Evolutionary conservation across 495 filamentous ascomycete species (phyloP), one percentile per base, ranked within the genome.

Genomic region (Barbatosphaeria neglecta): DNA sequence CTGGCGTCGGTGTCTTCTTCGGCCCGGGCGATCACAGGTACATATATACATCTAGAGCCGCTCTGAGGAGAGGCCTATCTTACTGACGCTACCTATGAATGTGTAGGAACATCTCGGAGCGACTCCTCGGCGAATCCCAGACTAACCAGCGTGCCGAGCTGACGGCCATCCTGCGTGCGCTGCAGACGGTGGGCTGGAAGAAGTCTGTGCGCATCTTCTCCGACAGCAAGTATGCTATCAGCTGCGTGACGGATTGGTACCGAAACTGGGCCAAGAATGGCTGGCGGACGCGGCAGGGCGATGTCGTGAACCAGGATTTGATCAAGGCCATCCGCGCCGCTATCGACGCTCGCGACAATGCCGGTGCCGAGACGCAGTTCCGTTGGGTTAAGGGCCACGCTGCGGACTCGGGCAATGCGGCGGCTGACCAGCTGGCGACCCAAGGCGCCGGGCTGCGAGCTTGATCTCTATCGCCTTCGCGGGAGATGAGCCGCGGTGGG

Each of bases 61-160:
- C 27, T 6, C 27, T 31, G 13, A 6, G 6, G 27, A 31, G 27
- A 6, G 6, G 13, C 27, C 15, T 23, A 15, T 15, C 1, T 15
- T 22, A n/a, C 31, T 35, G 16, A 35, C 31, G 27, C 3, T 13
- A 35, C 4, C 49, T 47, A 27, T 58, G 24, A 60, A 44, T 37
- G 27, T 42, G 35, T 38, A 60, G 56, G 58, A 98, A 96, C 61
- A 73, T 95, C 44, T 89, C 86, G 17, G 90, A 95, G 57, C 77
- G 80, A 15, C 73, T 98, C 2, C 55, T 66, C 35, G 90, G 90
- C 31, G 64, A 70, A 10, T 63, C 70, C 9, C 92, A 98, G 60
- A 96, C 92, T 1, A 98, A 97, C 60, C 86, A 96, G 61, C 87
- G 92, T 4, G 92, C 92, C 15, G 92, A 98, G 62, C 69, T 98